Conservation (phyloP, 306 rosid genomes). For the Gynostemma pentaphyllum region DNA sequence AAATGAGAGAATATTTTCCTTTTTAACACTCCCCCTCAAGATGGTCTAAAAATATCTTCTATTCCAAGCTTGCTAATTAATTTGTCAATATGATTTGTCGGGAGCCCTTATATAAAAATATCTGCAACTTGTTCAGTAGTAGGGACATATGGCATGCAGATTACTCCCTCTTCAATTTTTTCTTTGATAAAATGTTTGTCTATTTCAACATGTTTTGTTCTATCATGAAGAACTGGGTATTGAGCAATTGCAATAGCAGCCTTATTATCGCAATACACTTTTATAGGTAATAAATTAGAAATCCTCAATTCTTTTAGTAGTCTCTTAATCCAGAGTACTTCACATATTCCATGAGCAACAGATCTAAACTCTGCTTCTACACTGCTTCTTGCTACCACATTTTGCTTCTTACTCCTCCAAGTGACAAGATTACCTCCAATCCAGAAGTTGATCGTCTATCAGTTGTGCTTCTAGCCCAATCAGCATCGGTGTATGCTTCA, state of each 20-base stretch:
- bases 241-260: neutral
- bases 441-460: neutral
- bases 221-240: neutral
- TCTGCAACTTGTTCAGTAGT: neutral
- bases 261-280: neutral
- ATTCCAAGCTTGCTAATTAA: neutral
- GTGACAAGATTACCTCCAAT: too few relatives aligned
- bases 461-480: neutral
- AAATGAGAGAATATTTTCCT: too few relatives aligned
- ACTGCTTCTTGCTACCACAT: neutral
- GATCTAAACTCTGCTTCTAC: neutral
- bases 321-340: neutral
- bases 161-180: neutral
- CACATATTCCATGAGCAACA: neutral
- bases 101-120: neutral
- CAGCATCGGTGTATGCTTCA: too few relatives aligned
- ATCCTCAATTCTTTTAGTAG: neutral
- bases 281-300: neutral
- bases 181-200: too few relatives aligned
- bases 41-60: too few relatives aligned
- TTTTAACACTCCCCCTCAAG: too few relatives aligned
- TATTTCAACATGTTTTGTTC: neutral
- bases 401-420: too few relatives aligned
- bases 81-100: neutral
- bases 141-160: neutral